Evolutionary conservation across 768 basidiomycete species (phyloP), one percentile per base, ranked within the genome.

Genomic region (Solioccasus polychromus): DNA sequence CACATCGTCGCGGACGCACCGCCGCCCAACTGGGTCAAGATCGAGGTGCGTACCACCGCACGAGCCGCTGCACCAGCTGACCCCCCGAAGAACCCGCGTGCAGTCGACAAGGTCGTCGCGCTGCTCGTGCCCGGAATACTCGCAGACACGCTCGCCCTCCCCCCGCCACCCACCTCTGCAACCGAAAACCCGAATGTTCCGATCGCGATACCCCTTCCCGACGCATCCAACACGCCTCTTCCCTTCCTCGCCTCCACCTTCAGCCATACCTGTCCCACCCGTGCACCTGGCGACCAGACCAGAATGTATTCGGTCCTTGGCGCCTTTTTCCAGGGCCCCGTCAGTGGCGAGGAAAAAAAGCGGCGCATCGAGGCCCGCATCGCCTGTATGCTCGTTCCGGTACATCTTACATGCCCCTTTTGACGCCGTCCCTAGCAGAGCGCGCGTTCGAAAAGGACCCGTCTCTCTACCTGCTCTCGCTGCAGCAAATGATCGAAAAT

Each of bases 401-500:
- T n/a, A 29, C 19, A 5, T 2, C 8, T 20, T 5, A 23, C 34
- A 30, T 10, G 3, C 15, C 38, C 11, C 36, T 66, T 15, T 59
- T 50, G 20, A 23, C 17, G 2, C 37, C 46, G 26, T 3, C 36
- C 48, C 57, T 55, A 84, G 82, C 77, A 68, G 82, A 85, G 66
- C 72, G 73, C 42, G 69, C 69, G n/a, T 74, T 77, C 51, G 76
- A 83, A 34, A 78, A 76, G 51, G 78, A 82, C 30, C 84, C 91
- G 5, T 60, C 78, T 41, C 73, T 81, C 44, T 95, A 91, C 67
- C 59, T 89, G 32, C 73, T 97, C 28, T 79, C 83, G 0, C 66
- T 83, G 19, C 83, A 89, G 49, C 87, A 94, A 61, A 94, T 97
- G 92, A 74, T 89, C 42, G 91, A 97, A 59, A 92, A 97, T 58